Evolutionary conservation across 2,329 filamentous ascomycete genomes (phyloP).

Genomic region (Pestalotiopsis sp.): DNA sequence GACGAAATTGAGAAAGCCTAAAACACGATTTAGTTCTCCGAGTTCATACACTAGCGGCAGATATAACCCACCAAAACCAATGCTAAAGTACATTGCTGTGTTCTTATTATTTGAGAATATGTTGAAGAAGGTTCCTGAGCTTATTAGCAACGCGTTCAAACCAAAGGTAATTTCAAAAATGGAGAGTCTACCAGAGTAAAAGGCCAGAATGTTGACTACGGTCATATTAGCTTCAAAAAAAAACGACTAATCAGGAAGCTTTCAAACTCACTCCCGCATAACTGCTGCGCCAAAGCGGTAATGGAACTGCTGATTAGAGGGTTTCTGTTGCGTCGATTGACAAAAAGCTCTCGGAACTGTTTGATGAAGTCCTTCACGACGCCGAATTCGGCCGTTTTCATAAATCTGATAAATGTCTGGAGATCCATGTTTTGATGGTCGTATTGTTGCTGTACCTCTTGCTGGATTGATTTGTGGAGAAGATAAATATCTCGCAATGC

Average conservation of each 20-base stretch:
- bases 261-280: constrained; percentile 35
- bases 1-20: constrained; percentile 44
- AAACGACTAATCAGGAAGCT: constrained; percentile 41
- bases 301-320: constrained; percentile 35
- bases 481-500: constrained; percentile 42
- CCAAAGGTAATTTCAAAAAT: background rate
- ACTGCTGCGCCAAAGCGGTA: constrained; percentile 34
- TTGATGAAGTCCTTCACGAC: background rate
- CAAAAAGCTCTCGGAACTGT: constrained; percentile 24
- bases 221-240: constrained; percentile 20
- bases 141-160: background rate
- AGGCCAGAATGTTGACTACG: constrained; percentile 44
- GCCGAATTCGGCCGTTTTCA: background rate
- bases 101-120: constrained; percentile 11
- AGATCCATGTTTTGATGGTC: background rate
- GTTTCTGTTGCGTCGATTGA: constrained; percentile 27
- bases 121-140: constrained; percentile 25
- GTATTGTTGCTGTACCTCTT: constrained; percentile 9
- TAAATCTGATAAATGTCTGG: background rate
- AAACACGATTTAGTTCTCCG: background rate
- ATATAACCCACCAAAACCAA: constrained; percentile 29
- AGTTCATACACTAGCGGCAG: background rate
- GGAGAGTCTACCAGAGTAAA: constrained; percentile 42
- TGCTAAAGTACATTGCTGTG: constrained; percentile 34
- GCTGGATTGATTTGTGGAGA: constrained; percentile 30